Evolutionary conservation across 306 rosid species (phyloP).

Genomic region (Bauhinia variegata): DNA sequence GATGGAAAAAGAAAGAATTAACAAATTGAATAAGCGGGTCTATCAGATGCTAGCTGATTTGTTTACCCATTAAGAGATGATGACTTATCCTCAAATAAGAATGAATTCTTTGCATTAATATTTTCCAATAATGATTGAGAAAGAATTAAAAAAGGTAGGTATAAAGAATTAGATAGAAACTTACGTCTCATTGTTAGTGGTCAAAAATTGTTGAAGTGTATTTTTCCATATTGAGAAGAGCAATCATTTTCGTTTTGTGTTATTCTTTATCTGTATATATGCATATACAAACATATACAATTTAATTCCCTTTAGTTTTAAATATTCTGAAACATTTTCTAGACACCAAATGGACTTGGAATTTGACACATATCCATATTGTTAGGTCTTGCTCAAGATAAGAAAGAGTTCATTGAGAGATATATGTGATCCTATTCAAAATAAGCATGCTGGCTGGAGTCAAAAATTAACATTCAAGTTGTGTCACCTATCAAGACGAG

Average conservation of each 20-base stretch:
- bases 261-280: neutral
- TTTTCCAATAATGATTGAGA: too few relatives aligned
- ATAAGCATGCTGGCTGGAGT: conserved; percentile 38
- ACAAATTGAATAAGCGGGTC: too few relatives aligned
- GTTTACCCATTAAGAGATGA: too few relatives aligned
- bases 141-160: too few relatives aligned
- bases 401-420: conserved; percentile 8
- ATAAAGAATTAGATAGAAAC: conserved; percentile 6
- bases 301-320: neutral
- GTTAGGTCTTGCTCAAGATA: conserved; percentile 15
- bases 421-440: conserved; percentile 19
- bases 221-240: neutral
- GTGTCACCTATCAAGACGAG: conserved; percentile 38
- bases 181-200: neutral
- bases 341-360: conserved; percentile 25
- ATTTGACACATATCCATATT: conserved; percentile 10
- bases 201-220: neutral
- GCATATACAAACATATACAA: conserved; percentile 11
- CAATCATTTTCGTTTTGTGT: conserved; percentile 21
- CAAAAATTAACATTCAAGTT: conserved; percentile 32
- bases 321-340: neutral
- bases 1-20: too few relatives aligned
- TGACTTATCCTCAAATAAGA: too few relatives aligned
- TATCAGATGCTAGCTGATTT: too few relatives aligned
- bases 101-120: too few relatives aligned